Percentiles rank a stretch among this genome's conserved stretches.
phyloP scores from a whole-genome alignment of 352 stramenopile genomes.

The Blastocystis hominis region DNA sequence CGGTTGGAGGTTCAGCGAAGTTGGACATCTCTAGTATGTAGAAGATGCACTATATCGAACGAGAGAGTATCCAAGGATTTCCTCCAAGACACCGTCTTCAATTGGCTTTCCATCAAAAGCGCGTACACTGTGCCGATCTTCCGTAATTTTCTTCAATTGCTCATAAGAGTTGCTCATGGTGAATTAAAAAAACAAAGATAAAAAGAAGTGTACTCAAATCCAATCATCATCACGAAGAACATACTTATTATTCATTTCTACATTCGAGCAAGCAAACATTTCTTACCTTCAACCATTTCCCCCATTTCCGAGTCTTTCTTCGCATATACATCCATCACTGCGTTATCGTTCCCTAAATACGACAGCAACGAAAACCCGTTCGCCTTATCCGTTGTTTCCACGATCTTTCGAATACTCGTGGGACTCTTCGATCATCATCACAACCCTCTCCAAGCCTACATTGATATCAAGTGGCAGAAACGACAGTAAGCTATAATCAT shows the following conservation, averaged over 20 bases:
- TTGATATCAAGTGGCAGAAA: slow-evolving; percentile 46
- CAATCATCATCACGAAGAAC: slow-evolving; percentile 7
- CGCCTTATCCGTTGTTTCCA: slow-evolving; percentile 45
- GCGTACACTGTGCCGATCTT: slow-evolving; percentile 44
- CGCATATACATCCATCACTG: not conserved
- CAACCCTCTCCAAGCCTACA: not conserved
- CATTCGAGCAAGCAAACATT: not conserved
- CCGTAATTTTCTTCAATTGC: slow-evolving; percentile 7
- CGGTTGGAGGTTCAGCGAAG: slow-evolving; percentile 47
- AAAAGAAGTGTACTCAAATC: slow-evolving; percentile 23
- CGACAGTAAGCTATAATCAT: slow-evolving; percentile 46
- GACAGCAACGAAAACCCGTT: slow-evolving; percentile 37
- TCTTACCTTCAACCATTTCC: slow-evolving; percentile 20
- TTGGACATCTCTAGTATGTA: slow-evolving; percentile 29
- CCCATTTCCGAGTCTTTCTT: slow-evolving; percentile 1
- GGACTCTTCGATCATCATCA: not conserved
- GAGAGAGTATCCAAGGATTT: slow-evolving; percentile 41
- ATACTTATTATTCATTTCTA: slow-evolving; percentile 56
- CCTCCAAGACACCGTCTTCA: slow-evolving; percentile 3
- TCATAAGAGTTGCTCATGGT: not conserved
- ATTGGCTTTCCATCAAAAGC: slow-evolving; percentile 19
- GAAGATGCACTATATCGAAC: not conserved
- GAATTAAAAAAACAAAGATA: not conserved
- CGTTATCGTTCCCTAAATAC: not conserved
- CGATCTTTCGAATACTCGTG: slow-evolving; percentile 32